These are phyloP conservation scores for Colletotrichum tanaceti DNA, from an alignment of 2,329 filamentous ascomycete genomes.

Conservation along the genomic window DNA sequence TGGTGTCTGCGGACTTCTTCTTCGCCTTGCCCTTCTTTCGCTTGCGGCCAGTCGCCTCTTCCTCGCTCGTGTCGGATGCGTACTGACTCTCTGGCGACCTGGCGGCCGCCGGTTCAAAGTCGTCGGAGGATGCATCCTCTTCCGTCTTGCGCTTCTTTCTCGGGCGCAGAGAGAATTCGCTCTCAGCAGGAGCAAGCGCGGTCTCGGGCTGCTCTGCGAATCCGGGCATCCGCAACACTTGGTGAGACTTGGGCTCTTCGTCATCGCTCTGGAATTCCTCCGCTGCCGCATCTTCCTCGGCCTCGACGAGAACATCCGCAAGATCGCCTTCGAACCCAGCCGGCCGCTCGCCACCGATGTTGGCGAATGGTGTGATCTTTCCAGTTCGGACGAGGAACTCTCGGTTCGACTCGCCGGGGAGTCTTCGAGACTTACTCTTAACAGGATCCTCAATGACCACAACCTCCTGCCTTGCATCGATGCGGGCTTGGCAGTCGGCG, in stretches of 20 bases:
- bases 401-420: slow-evolving; percentile 84
- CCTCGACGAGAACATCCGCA: slow-evolving; percentile 82
- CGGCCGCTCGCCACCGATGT: slow-evolving; percentile 73
- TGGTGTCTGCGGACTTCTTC: slow-evolving; percentile 47
- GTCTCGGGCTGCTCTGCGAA: slow-evolving; percentile 68
- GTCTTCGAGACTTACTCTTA: slow-evolving; percentile 64
- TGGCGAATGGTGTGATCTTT: slow-evolving; percentile 96
- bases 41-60: slow-evolving; percentile 54
- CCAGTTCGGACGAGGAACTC: slow-evolving; percentile 95
- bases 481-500: slow-evolving; percentile 81
- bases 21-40: slow-evolving; percentile 60
- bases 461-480: slow-evolving; percentile 75
- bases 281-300: slow-evolving; percentile 77
- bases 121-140: slow-evolving; percentile 55
- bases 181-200: slow-evolving; percentile 51
- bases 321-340: slow-evolving; percentile 75
- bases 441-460: slow-evolving; percentile 58
- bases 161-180: slow-evolving; percentile 69
- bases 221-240: slow-evolving; percentile 78
- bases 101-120: slow-evolving; percentile 55
- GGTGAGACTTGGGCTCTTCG: slow-evolving; percentile 72
- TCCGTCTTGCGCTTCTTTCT: slow-evolving; percentile 65
- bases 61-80: slow-evolving; percentile 51
- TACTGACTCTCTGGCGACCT: slow-evolving; percentile 42
- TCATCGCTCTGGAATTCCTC: slow-evolving; percentile 57